phyloP scores from a whole-genome alignment of 768 basidiomycete genomes.

The Tricholoma terreum region DNA sequence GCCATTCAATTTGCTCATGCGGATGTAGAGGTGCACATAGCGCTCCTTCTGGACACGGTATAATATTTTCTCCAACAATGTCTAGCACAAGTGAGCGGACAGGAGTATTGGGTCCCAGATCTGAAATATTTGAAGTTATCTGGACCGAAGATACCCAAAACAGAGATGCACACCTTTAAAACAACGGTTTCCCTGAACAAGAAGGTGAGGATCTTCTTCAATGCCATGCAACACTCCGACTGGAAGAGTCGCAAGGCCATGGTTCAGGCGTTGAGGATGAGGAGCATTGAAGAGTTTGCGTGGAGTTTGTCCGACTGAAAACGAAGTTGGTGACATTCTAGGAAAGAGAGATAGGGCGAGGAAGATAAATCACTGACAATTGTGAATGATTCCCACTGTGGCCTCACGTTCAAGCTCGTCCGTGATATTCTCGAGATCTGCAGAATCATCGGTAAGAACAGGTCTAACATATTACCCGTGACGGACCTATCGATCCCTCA shows the following conservation, averaged over 20 bases:
- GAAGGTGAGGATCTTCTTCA: conserved; percentile 76
- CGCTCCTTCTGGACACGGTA: conserved; percentile 59
- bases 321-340: neutral
- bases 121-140: conserved; percentile 24
- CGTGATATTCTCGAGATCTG: conserved; percentile 82
- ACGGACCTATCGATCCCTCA: conserved; percentile 78
- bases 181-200: conserved; percentile 54
- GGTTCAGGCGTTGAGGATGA: conserved; percentile 73
- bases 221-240: conserved; percentile 70
- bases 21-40: conserved; percentile 56
- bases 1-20: conserved; percentile 75
- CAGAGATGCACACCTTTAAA: conserved; percentile 46
- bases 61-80: conserved; percentile 52
- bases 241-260: conserved; percentile 72
- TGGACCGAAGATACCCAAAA: neutral
- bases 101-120: conserved; percentile 44
- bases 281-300: conserved; percentile 74
- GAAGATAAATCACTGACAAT: conserved; percentile 51
- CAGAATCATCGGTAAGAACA: neutral
- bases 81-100: conserved; percentile 57
- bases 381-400: conserved; percentile 93
- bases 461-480: neutral
- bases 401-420: conserved; percentile 89
- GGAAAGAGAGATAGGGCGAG: neutral
- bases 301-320: conserved; percentile 86